Evolutionary conservation across 1,284 basidiomycete species (phyloP), one percentile per base, ranked within the genome.

Genomic region (Cutaneotrichosporon spelunceum): DNA sequence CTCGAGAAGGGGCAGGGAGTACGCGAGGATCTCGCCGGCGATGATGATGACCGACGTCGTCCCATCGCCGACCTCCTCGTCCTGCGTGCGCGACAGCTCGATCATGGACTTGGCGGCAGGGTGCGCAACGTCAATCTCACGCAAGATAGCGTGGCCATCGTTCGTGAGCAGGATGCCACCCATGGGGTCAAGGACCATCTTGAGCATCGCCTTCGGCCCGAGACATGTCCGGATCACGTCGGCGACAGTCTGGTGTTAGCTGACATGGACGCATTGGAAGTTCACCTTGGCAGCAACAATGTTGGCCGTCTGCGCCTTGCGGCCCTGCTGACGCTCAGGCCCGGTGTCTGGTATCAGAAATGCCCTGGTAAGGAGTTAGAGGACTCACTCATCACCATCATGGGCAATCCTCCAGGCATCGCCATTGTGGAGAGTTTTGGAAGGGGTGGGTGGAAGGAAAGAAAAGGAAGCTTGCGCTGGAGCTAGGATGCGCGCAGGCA

Each of bases 71-170:
- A 96, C 95, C 76, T 99, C 95, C 81, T 99, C 95, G 70, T 99
- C 96, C 79, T 98, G 95, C 4, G 96, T 98, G 74, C 94, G 83
- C 73, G 91, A 78, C 23, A 99, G 86, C 80, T 99, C 95, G 70
- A 99, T 98, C 95, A 99, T 99, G 70, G 94, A 95, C 82, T 98
- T 99, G 34, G 95, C 95, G 27, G 95, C 95, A 0, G 96, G 96
- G 73, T 98, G 95, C 4, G 93, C 93, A 27, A 99, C 94, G 68
- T 99, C 95, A 68, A 98, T 98, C 79, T 99, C 95, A 63, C 95
- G 88, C 44, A 98, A 82, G 68, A 99, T 98, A 11, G 94, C 94
- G 73, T 98, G 96, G 24, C 96, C 95, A 75, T 99, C 95, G 78
- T 98, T 98, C 6, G 95, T 99, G 50, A 98, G 82, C 91, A 95